Conservation (phyloP, 2,329 filamentous ascomycete species). For the Nannizzia gypsea region DNA sequence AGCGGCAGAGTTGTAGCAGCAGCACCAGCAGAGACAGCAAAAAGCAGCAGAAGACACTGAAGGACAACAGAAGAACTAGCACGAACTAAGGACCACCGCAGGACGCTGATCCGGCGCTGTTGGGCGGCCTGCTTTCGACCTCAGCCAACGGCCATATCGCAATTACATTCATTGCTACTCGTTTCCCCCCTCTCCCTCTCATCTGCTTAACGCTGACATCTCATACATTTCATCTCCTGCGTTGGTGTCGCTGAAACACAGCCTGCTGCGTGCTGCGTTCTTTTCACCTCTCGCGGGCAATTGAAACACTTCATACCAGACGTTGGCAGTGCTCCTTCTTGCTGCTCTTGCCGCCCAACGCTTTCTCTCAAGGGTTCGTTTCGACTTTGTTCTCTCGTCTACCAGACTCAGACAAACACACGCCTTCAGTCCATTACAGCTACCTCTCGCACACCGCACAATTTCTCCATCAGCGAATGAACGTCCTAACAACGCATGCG, state of each 20-base stretch:
- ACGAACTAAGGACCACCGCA: not conserved
- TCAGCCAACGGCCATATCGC: slow-evolving; percentile 1
- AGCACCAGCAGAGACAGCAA: not conserved
- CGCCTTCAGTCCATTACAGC: not conserved
- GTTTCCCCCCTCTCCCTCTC: not conserved
- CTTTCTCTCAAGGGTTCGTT: not conserved
- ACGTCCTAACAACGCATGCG: not conserved
- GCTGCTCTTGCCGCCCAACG: not conserved
- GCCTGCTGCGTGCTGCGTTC: not conserved
- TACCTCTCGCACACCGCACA: not conserved
- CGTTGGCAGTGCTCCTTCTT: not conserved
- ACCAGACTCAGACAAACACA: not conserved
- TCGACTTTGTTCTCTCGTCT: not conserved
- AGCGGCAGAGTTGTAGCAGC: not conserved
- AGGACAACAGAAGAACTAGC: not conserved
- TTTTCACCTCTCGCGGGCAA: not conserved
- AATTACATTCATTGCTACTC: not conserved
- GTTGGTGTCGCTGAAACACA: not conserved
- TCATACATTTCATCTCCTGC: slow-evolving; percentile 1
- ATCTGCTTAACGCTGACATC: not conserved
- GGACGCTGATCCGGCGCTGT: not conserved
- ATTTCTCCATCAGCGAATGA: not conserved
- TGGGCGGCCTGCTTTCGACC: not conserved
- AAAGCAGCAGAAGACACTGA: not conserved
- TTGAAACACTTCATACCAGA: slow-evolving; percentile 1